Evolutionary conservation across 2,329 filamentous ascomycete species (phyloP).

Genomic region (Teratosphaeria destructans): DNA sequence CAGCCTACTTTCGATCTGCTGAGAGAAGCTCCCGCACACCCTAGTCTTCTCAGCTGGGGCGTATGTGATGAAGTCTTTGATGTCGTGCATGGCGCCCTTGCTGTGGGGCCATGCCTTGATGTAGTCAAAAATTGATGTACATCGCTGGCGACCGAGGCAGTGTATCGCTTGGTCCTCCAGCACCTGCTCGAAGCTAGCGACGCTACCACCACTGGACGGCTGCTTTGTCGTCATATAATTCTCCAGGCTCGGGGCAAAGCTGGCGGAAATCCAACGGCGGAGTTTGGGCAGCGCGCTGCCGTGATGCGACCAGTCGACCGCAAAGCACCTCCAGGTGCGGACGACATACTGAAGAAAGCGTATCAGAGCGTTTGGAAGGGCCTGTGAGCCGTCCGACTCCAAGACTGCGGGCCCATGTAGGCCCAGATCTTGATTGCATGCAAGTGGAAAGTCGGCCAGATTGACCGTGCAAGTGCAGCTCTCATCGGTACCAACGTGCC

Average conservation of each 20-base stretch:
- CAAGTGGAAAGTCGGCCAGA: slow-evolving; percentile 14
- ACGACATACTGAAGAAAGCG: slow-evolving; percentile 51
- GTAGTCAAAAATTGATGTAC: slow-evolving; percentile 67
- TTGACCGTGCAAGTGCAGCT: slow-evolving; percentile 16
- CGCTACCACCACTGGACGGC: slow-evolving; percentile 44
- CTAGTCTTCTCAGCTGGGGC: slow-evolving; percentile 58
- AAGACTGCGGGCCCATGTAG: slow-evolving; percentile 44
- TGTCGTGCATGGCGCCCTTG: slow-evolving; percentile 61
- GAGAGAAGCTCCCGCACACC: slow-evolving; percentile 59
- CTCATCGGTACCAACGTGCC: slow-evolving; percentile 13
- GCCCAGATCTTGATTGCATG: slow-evolving; percentile 49
- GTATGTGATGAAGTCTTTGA: slow-evolving; percentile 54
- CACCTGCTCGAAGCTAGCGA: slow-evolving; percentile 30
- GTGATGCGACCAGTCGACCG: slow-evolving; percentile 46
- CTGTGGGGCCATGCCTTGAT: slow-evolving; percentile 65
- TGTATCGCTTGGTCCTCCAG: neutral
- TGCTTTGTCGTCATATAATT: slow-evolving; percentile 32
- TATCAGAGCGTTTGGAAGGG: slow-evolving; percentile 64
- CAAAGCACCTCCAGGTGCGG: slow-evolving; percentile 48
- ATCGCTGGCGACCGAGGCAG: slow-evolving; percentile 54
- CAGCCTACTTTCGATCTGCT: slow-evolving; percentile 54
- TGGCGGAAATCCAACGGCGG: slow-evolving; percentile 56
- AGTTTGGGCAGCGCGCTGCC: slow-evolving; percentile 51
- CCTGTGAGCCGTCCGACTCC: slow-evolving; percentile 50
- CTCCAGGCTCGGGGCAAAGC: slow-evolving; percentile 54